These are phyloP conservation scores for Chondrostereum purpureum DNA, from an alignment of 1,284 basidiomycete genomes.

Conservation along the genomic window DNA sequence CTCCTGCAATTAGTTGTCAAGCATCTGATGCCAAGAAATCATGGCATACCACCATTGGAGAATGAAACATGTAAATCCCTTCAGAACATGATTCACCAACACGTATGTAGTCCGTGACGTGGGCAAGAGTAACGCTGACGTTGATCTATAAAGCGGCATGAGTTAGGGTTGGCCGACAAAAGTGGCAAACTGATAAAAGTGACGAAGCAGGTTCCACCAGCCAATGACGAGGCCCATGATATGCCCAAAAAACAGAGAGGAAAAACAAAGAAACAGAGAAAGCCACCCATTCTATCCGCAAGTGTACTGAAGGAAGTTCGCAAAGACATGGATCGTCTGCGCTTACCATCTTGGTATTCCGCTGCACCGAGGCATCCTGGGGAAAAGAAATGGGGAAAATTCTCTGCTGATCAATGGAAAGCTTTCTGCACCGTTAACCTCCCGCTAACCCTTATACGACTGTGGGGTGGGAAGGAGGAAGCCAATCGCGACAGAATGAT, in stretches of 20 bases:
- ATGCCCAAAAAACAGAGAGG: neutral
- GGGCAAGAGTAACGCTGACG: too few relatives aligned
- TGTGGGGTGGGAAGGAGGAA: conserved; percentile 14
- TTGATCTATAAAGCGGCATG: too few relatives aligned
- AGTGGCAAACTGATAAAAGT: too few relatives aligned
- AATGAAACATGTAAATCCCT: too few relatives aligned
- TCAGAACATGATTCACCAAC: too few relatives aligned
- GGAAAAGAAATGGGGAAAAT: conserved; percentile 15
- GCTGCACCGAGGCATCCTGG: conserved; percentile 17
- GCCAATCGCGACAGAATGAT: conserved; percentile 8
- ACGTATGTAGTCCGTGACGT: too few relatives aligned
- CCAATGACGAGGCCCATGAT: neutral
- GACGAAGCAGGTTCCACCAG: too few relatives aligned
- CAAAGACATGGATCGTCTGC: conserved; percentile 14
- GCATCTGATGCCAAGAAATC: too few relatives aligned
- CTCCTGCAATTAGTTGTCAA: too few relatives aligned
- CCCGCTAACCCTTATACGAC: conserved; percentile 16
- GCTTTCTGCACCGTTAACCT: conserved; percentile 16
- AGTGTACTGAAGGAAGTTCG: conserved; percentile 17
- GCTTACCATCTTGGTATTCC: conserved; percentile 21
- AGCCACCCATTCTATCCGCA: conserved; percentile 11
- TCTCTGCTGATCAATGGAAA: conserved; percentile 24
- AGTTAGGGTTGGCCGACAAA: too few relatives aligned
- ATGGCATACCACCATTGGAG: too few relatives aligned
- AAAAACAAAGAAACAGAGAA: neutral